These are phyloP conservation scores for Colletotrichum tropicale DNA, from an alignment of 2,329 filamentous ascomycete species.

Conservation along the genomic window DNA sequence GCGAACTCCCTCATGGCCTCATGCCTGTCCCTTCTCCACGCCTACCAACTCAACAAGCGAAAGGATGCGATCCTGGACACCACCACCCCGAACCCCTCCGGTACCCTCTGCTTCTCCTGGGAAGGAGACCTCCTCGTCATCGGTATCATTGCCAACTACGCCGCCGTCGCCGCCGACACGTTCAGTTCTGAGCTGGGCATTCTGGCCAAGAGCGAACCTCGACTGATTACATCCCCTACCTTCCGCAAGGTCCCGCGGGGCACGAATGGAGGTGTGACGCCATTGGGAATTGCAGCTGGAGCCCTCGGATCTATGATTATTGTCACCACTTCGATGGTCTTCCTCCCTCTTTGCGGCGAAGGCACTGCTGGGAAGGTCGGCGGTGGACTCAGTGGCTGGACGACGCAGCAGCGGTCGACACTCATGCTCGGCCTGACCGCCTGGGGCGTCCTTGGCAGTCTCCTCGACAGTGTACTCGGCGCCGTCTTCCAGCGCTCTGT, in stretches of 20 bases:
- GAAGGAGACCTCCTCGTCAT: conserved; percentile 66
- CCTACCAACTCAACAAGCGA: conserved; percentile 61
- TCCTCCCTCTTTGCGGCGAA: conserved; percentile 72
- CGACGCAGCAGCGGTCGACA: conserved; percentile 43
- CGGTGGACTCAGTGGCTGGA: conserved; percentile 56
- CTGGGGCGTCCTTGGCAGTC: conserved; percentile 79
- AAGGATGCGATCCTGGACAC: conserved; percentile 41
- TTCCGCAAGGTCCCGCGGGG: conserved; percentile 83
- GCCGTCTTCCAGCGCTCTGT: conserved; percentile 87
- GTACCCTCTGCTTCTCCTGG: conserved; percentile 63
- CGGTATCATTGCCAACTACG: conserved; percentile 82
- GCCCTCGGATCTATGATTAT: conserved; percentile 76
- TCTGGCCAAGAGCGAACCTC: conserved; percentile 74
- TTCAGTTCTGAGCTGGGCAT: conserved; percentile 97
- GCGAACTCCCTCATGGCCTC: conserved; percentile 86
- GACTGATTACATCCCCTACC: conserved; percentile 82
- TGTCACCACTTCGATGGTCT: conserved; percentile 64
- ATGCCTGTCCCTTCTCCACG: conserved; percentile 63
- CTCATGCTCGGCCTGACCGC: conserved; percentile 65
- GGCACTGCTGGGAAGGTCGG: conserved; percentile 34
- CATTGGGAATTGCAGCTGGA: conserved; percentile 75
- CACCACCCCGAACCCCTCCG: conserved; percentile 32
- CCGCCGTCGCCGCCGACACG: conserved; percentile 89
- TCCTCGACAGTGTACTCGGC: conserved; percentile 88
- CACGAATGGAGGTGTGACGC: conserved; percentile 91